Conservation (phyloP, 768 basidiomycete genomes). For the Myochromella boudieri region DNA sequence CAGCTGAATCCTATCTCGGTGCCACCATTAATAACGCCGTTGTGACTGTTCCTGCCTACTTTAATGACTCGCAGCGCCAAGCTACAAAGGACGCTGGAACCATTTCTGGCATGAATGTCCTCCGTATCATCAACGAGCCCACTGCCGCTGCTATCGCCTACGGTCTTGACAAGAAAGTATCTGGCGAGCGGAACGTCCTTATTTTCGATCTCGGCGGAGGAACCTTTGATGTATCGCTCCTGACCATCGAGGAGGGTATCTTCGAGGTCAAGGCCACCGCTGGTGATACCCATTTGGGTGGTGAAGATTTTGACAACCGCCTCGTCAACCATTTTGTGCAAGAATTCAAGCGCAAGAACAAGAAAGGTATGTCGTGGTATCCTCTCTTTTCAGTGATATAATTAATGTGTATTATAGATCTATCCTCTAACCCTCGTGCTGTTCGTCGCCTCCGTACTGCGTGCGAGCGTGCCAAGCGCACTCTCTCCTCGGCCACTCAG, state of each 20-base stretch:
- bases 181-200: conserved; percentile 90
- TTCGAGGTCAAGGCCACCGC: conserved; percentile 98
- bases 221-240: conserved; percentile 96
- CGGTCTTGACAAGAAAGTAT: conserved; percentile 94
- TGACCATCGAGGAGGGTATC: conserved; percentile 96
- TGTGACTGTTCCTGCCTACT: conserved; percentile 96
- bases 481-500: conserved; percentile 94
- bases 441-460: conserved; percentile 96
- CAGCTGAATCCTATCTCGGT: conserved; percentile 94
- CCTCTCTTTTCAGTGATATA: conserved; percentile 1
- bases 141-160: conserved; percentile 98
- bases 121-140: conserved; percentile 99
- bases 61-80: conserved; percentile 98
- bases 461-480: conserved; percentile 98
- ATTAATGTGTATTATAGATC: conserved; percentile 40
- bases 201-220: conserved; percentile 99
- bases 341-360: conserved; percentile 97
- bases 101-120: conserved; percentile 92
- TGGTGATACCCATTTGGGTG: conserved; percentile 97
- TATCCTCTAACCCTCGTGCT: conserved; percentile 90
- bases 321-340: conserved; percentile 96
- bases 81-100: conserved; percentile 98
- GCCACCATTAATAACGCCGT: conserved; percentile 84
- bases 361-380: conserved; percentile 65
- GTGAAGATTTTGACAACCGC: conserved; percentile 98